Evolutionary conservation across 768 basidiomycete species (phyloP).

Genomic region (Collybia sordida): DNA sequence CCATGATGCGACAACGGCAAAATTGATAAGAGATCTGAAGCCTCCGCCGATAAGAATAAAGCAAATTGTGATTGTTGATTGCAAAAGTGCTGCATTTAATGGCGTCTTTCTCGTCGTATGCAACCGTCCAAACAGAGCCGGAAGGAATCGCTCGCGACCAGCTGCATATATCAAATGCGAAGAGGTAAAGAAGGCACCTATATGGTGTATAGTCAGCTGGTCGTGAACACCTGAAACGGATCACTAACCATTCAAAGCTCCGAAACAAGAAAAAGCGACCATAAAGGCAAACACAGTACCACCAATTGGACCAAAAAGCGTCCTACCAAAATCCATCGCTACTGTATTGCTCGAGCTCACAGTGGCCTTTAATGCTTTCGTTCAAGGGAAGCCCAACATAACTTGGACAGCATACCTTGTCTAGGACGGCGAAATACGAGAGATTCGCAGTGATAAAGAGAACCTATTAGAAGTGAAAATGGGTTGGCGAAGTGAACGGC

Average conservation of each 20-base stretch:
- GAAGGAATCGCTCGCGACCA: slow-evolving; percentile 85
- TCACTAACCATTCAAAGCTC: slow-evolving; percentile 79
- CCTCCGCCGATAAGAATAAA: slow-evolving; percentile 89
- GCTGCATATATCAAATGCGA: slow-evolving; percentile 89
- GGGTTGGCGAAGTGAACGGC: slow-evolving; percentile 16
- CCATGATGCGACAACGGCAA: slow-evolving; percentile 86
- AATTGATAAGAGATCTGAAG: slow-evolving; percentile 86
- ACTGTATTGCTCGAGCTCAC: slow-evolving; percentile 85
- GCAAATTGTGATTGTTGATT: slow-evolving; percentile 67
- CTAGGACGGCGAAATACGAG: slow-evolving; percentile 92
- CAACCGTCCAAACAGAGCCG: slow-evolving; percentile 76
- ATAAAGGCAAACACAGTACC: slow-evolving; percentile 84
- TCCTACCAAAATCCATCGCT: slow-evolving; percentile 89
- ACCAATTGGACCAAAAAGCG: slow-evolving; percentile 83
- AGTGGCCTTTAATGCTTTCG: slow-evolving; percentile 37
- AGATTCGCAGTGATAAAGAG: slow-evolving; percentile 83
- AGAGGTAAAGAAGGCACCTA: slow-evolving; percentile 71
- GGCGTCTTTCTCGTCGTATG: slow-evolving; percentile 81
- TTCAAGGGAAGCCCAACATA: not conserved
- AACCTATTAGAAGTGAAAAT: slow-evolving; percentile 35
- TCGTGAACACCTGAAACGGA: not conserved
- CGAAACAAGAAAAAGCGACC: slow-evolving; percentile 95
- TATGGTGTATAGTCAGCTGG: slow-evolving; percentile 8
- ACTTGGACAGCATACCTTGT: slow-evolving; percentile 49
- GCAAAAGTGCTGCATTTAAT: slow-evolving; percentile 81